These are phyloP conservation scores for Pestalotiopsis sp. DNA, from an alignment of 2,329 filamentous ascomycete genomes.

Conservation along the genomic window DNA sequence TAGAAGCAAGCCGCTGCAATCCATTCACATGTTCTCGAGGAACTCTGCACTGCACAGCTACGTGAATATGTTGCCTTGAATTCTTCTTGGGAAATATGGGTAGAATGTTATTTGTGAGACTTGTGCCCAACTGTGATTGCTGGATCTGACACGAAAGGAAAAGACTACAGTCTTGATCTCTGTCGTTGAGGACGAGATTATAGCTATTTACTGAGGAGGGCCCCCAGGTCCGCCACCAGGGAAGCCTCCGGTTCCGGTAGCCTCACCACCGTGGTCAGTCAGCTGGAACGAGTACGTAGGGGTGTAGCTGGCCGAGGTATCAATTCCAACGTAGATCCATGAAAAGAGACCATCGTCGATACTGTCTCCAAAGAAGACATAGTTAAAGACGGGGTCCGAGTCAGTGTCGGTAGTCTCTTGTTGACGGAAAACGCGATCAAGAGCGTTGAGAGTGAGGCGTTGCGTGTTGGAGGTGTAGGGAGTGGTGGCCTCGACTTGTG, in stretches of 20 bases:
- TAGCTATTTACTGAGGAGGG: neutral
- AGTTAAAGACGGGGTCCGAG: slow-evolving; percentile 9
- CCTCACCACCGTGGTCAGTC: slow-evolving; percentile 6
- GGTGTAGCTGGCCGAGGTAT: neutral
- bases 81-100: no score
- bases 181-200: neutral
- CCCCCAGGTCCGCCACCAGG: neutral
- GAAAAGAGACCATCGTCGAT: slow-evolving; percentile 2
- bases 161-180: neutral
- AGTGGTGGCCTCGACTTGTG: slow-evolving; percentile 12
- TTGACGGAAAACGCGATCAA: slow-evolving; percentile 2
- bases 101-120: no score
- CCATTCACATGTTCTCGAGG: no score
- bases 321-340: slow-evolving; percentile 1
- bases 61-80: no score
- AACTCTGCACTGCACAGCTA: no score
- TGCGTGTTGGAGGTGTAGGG: slow-evolving; percentile 20
- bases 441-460: slow-evolving; percentile 1
- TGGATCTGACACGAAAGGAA: neutral
- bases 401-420: neutral
- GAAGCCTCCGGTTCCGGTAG: neutral
- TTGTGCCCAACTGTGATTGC: neutral
- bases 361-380: slow-evolving; percentile 9
- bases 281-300: slow-evolving; percentile 4
- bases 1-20: no score